Conservation (phyloP, 1,139 yeast species). For the Kodamaea plutei region DNA sequence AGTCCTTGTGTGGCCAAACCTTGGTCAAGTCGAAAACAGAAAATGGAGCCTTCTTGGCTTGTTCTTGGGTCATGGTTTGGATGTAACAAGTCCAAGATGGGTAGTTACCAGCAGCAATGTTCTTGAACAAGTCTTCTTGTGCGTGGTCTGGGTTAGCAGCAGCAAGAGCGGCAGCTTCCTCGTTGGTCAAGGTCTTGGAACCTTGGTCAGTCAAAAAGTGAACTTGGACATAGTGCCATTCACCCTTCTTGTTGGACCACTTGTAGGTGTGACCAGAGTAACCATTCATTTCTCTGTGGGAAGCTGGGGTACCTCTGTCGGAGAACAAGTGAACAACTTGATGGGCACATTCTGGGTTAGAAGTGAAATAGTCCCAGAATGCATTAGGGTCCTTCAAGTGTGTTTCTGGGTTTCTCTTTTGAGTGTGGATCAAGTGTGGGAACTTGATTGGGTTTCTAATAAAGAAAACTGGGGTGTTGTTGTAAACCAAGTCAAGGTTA, state of each 20-base stretch:
- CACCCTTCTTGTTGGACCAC: conserved; percentile 62
- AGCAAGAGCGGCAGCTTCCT: conserved; percentile 52
- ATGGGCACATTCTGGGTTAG: conserved; percentile 45
- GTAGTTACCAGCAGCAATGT: conserved; percentile 54
- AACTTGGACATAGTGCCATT: conserved; percentile 63
- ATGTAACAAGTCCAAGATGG: conserved; percentile 67
- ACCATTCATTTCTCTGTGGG: conserved; percentile 65
- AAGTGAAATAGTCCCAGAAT: conserved; percentile 72
- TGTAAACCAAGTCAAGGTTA: conserved; percentile 81
- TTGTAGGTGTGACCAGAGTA: conserved; percentile 77
- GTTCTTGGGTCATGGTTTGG: conserved; percentile 70
- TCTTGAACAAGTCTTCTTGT: conserved; percentile 52
- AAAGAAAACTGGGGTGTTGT: conserved; percentile 87
- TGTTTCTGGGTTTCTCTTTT: conserved; percentile 72
- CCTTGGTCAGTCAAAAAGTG: conserved; percentile 64
- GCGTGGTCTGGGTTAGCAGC: conserved; percentile 64
- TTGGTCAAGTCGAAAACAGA: conserved; percentile 70
- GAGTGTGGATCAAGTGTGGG: conserved; percentile 86
- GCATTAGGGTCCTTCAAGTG: conserved; percentile 72
- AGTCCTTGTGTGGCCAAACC: conserved; percentile 77
- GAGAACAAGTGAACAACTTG: conserved; percentile 16
- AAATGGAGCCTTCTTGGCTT: conserved; percentile 55
- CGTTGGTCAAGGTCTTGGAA: conserved; percentile 50
- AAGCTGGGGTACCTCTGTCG: conserved; percentile 70
- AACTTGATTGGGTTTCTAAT: conserved; percentile 83